A percentile compares a stretch with the other conserved stretches of the same genome.
These are phyloP conservation scores for Anastatica hierochuntica DNA, from an alignment of 345 rosid species.

Conservation along the genomic window DNA sequence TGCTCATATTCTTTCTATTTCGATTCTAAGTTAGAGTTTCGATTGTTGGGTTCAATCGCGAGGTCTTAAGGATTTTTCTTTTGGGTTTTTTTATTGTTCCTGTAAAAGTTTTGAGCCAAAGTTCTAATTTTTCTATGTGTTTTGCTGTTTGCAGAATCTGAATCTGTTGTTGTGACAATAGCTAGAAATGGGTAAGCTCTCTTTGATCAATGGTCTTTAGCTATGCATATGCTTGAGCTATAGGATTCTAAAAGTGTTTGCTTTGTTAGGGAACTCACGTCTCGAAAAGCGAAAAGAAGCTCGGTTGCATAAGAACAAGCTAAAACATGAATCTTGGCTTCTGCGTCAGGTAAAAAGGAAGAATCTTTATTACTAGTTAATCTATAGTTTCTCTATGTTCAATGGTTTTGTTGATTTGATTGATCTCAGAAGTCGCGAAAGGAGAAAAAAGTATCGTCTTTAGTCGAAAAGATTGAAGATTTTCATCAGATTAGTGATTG, in stretches of 20 bases:
- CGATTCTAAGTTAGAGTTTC: no score
- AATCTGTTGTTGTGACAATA: background rate
- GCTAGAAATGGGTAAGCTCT: slow-evolving; percentile 14
- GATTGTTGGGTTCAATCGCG: no score
- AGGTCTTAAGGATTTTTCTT: no score
- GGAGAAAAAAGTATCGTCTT: slow-evolving; percentile 18
- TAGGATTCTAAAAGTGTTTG: background rate
- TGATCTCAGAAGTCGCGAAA: slow-evolving; percentile 37
- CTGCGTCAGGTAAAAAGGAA: slow-evolving; percentile 40
- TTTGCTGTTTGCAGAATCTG: slow-evolving; percentile 1
- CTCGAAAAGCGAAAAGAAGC: slow-evolving; percentile 58
- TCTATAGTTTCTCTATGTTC: background rate
- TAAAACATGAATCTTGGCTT: slow-evolving; percentile 50
- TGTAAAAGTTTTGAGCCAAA: no score
- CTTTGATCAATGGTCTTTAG: background rate
- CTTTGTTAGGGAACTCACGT: slow-evolving; percentile 37
- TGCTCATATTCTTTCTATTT: no score
- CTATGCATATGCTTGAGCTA: background rate
- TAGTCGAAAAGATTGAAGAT: slow-evolving; percentile 10
- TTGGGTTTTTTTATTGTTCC: no score
- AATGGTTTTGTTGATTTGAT: background rate
- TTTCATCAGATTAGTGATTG: background rate
- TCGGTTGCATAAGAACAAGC: slow-evolving; percentile 34
- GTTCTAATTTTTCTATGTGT: background rate
- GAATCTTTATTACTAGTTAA: background rate